Evolutionary conservation across 1,139 yeast genomes (phyloP).

Genomic region (Lodderomyces jiufengensis): DNA sequence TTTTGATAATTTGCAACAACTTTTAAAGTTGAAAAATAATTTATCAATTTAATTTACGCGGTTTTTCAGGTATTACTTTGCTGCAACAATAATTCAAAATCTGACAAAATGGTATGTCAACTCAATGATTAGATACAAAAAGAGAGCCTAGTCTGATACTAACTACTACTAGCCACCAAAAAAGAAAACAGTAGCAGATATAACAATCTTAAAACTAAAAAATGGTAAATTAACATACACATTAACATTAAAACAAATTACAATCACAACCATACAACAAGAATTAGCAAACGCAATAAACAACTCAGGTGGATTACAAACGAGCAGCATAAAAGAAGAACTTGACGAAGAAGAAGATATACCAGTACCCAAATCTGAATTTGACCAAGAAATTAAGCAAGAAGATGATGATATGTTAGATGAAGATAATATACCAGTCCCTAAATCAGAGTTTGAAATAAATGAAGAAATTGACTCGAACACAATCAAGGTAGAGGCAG

Average conservation of each 20-base stretch:
- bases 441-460: constrained; percentile 22
- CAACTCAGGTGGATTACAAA: constrained; percentile 44
- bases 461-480: constrained; percentile 3
- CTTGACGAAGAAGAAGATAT: constrained; percentile 23
- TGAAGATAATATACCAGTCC: constrained; percentile 26
- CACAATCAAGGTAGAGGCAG: constrained; percentile 11
- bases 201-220: constrained; percentile 42
- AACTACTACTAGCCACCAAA: constrained; percentile 29
- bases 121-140: no score
- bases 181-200: constrained; percentile 17
- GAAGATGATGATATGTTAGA: constrained; percentile 15
- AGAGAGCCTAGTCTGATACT: no score
- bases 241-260: constrained; percentile 22
- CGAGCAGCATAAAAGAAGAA: constrained; percentile 11
- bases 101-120: no score
- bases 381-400: constrained; percentile 14
- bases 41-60: not conserved
- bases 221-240: constrained; percentile 42
- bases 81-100: no score
- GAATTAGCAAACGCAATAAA: constrained; percentile 37
- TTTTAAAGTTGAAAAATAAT: not conserved
- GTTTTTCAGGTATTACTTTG: no score
- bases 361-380: constrained; percentile 27
- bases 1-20: not conserved
- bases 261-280: constrained; percentile 28